phyloP scores from a whole-genome alignment of 2,329 filamentous ascomycete species.

The Myriosclerotinia curreyana region DNA sequence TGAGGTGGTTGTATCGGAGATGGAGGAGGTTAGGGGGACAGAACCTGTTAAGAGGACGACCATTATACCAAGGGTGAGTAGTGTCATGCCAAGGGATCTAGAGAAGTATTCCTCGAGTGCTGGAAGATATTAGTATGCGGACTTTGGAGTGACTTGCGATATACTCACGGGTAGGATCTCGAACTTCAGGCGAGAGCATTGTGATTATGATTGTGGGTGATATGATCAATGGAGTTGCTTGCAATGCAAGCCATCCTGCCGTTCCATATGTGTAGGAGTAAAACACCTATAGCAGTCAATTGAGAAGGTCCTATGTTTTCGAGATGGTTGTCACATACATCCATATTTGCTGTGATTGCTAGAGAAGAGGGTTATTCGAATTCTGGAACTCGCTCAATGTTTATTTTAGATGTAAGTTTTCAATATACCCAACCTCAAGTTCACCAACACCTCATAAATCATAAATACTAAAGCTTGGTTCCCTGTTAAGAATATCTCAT shows the following conservation, averaged over 20 bases:
- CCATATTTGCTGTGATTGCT: not conserved
- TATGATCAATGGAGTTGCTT: constrained; percentile 51
- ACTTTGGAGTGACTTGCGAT: constrained; percentile 10
- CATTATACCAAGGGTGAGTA: constrained; percentile 56
- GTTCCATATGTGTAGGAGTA: constrained; percentile 52
- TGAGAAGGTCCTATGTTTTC: not conserved
- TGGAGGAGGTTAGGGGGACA: constrained; percentile 53
- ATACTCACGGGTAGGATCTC: constrained; percentile 50
- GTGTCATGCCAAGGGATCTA: constrained; percentile 55
- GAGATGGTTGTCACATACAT: constrained; percentile 1
- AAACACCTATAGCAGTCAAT: constrained; percentile 43
- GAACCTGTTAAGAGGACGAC: constrained; percentile 61
- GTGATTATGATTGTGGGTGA: constrained; percentile 60
- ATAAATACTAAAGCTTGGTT: not conserved
- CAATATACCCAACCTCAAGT: not conserved
- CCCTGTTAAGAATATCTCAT: not conserved
- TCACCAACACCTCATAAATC: not conserved
- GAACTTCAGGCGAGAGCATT: constrained; percentile 56
- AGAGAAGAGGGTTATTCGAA: not conserved
- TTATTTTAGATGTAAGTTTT: not conserved
- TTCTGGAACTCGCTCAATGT: not conserved
- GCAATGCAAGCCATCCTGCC: constrained; percentile 48
- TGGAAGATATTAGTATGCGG: constrained; percentile 34
- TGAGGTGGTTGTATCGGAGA: constrained; percentile 34
- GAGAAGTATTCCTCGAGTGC: constrained; percentile 63